These are phyloP conservation scores for Xylaria arbuscula DNA, from an alignment of 2,329 filamentous ascomycete species.

Conservation along the genomic window DNA sequence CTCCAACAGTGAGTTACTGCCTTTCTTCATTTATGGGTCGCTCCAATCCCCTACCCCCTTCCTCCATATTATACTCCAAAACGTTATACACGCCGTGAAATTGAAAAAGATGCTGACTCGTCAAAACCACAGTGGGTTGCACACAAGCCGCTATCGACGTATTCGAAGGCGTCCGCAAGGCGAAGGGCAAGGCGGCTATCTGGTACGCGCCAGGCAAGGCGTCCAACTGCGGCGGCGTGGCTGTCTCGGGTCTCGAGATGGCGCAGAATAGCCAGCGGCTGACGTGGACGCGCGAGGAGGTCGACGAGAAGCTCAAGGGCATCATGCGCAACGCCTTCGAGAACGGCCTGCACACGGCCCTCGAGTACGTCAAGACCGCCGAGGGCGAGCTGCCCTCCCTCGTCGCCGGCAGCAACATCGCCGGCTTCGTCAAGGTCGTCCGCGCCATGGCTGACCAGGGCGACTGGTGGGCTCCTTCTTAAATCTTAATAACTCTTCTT, in stretches of 20 bases:
- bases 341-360: constrained; percentile 87
- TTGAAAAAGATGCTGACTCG: constrained; percentile 12
- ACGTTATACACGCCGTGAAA: too few species aligned
- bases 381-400: constrained; percentile 86
- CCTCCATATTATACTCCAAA: background rate
- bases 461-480: constrained; percentile 83
- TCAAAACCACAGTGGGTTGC: constrained; percentile 76
- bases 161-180: constrained; percentile 81
- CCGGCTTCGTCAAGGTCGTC: constrained; percentile 96
- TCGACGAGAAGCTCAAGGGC: constrained; percentile 87
- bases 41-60: background rate
- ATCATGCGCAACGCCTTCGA: constrained; percentile 97
- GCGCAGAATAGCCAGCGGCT: constrained; percentile 93
- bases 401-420: constrained; percentile 96
- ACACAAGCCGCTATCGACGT: constrained; percentile 94
- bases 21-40: background rate
- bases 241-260: constrained; percentile 98
- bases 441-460: constrained; percentile 96
- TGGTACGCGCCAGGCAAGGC: constrained; percentile 99
- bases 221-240: constrained; percentile 96
- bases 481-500: constrained; percentile 49
- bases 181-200: constrained; percentile 75
- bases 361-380: constrained; percentile 79
- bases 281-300: constrained; percentile 87
- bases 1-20: constrained; percentile 73